Base-by-base conservation (phyloP, 495 filamentous ascomycete species). In the Hypomontagnella submonticulosa region DNA sequence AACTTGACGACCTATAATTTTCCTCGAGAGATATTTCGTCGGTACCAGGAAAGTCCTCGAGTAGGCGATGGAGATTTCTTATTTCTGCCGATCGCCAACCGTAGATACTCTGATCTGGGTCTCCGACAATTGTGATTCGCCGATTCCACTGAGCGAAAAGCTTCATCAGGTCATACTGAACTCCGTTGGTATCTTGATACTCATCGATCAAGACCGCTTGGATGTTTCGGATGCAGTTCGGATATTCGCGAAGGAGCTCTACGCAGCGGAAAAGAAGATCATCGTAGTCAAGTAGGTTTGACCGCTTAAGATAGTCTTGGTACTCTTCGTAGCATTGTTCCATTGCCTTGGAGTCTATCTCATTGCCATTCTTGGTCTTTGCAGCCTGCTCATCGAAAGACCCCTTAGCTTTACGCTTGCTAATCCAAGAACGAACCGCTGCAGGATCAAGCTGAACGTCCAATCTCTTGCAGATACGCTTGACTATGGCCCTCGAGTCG, bases 21-120 rank as follows among this genome's bases (percentile, higher is more conserved):
- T 97, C 88, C 70, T 97, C 92, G n/a, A 99, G 81, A 13, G 92
- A 87, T 15, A 97, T 88, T 15, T 93, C 85, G 0, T 90, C 83
- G 0, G 92, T 94, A 41, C 91, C 87, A 0, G 85, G 85, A 70
- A 92, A 97, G 40, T 88, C 85, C 37, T 77, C 78, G 58, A 90
- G 84, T 86, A 99, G 89, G 1, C 89, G 83, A 61, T 85, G 84
- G 36, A 98, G 81, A 73, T 99, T 99, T 73, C 89, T 86, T 64
- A 96, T 93, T 76, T 99, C 95, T 16, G 96, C 96, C 4, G 92
- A 94, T n/a, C 96, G 89, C 81, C 96, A 99, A 4, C 94, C 91
- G 71, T 99, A 99, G 51, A 99, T 99, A 67, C 93, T 97, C 71
- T 99, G 96, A 73, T 99, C 95, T 6, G 96, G 96, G 72, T 99